Percentiles rank a stretch among this genome's conserved stretches.
Evolutionary conservation across 306 rosid species (phyloP).

Genomic region (Castanea sativa): DNA sequence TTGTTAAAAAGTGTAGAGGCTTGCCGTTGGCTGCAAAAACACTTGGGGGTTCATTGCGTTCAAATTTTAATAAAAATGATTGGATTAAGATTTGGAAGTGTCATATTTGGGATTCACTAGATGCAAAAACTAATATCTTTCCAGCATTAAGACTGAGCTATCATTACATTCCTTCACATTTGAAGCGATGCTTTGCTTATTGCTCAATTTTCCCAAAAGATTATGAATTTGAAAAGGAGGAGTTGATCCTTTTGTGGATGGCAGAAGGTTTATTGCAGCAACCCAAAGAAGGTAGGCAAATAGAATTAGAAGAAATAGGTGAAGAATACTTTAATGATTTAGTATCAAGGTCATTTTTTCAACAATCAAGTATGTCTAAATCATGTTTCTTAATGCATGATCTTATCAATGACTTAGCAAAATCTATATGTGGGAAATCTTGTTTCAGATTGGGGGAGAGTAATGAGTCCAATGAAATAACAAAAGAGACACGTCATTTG

Average conservation of each 20-base stretch:
- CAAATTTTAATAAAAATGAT: background rate
- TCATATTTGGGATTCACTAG: too few species aligned
- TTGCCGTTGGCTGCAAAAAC: too few species aligned
- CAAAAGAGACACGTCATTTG: background rate
- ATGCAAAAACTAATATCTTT: too few species aligned
- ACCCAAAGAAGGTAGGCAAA: too few species aligned
- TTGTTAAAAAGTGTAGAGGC: too few species aligned
- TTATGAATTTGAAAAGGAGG: background rate
- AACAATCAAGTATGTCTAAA: background rate
- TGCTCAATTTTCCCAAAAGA: slow-evolving; percentile 33
- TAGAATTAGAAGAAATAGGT: slow-evolving; percentile 11
- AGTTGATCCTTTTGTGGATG: too few species aligned
- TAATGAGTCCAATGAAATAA: background rate
- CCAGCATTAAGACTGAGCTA: background rate
- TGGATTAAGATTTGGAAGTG: background rate
- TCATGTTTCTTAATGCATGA: slow-evolving; percentile 31
- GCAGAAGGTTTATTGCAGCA: too few species aligned
- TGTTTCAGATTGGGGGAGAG: background rate
- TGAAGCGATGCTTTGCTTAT: slow-evolving; percentile 14
- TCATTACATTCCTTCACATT: background rate
- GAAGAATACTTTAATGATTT: slow-evolving; percentile 13
- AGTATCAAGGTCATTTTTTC: slow-evolving; percentile 7
- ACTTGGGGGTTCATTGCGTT: too few species aligned
- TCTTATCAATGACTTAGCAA: slow-evolving; percentile 33
- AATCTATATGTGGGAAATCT: background rate